Percentiles rank a stretch among this genome's conserved stretches.
Evolutionary conservation across 1,284 basidiomycete species (phyloP).

Genomic region (Pisolithus thermaeus): DNA sequence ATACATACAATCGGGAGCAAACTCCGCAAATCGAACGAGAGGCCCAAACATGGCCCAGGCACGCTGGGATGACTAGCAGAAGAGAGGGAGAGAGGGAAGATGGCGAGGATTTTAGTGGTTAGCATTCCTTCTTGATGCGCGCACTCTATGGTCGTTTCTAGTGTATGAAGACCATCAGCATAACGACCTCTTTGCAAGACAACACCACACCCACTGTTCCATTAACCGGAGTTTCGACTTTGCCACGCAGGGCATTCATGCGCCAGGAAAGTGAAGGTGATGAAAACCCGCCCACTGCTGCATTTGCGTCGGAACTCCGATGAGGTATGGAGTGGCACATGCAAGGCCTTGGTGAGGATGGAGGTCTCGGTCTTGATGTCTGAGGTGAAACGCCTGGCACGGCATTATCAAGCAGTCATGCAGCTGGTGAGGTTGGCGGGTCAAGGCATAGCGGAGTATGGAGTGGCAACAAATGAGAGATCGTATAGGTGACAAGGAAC

Average conservation of each 20-base stretch:
- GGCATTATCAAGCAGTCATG: too few relatives aligned
- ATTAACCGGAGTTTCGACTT: background rate
- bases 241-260: background rate
- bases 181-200: too few relatives aligned
- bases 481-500: background rate
- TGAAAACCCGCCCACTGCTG: slow-evolving; percentile 7
- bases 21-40: slow-evolving; percentile 78
- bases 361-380: too few relatives aligned
- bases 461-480: background rate
- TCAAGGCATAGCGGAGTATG: slow-evolving; percentile 41
- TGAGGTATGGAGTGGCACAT: slow-evolving; percentile 85
- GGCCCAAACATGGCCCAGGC: slow-evolving; percentile 68
- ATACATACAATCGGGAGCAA: slow-evolving; percentile 79
- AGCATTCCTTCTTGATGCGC: background rate
- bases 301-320: slow-evolving; percentile 52
- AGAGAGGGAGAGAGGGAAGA: too few relatives aligned
- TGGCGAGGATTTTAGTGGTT: background rate
- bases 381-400: slow-evolving; percentile 94
- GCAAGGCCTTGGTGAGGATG: too few relatives aligned
- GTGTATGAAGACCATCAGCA: background rate
- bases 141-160: background rate
- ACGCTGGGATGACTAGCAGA: slow-evolving; percentile 79
- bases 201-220: too few relatives aligned
- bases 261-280: slow-evolving; percentile 17
- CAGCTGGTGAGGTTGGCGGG: too few relatives aligned